Evolutionary conservation across 1,284 basidiomycete genomes (phyloP).

Genomic region (Puccinia horiana): DNA sequence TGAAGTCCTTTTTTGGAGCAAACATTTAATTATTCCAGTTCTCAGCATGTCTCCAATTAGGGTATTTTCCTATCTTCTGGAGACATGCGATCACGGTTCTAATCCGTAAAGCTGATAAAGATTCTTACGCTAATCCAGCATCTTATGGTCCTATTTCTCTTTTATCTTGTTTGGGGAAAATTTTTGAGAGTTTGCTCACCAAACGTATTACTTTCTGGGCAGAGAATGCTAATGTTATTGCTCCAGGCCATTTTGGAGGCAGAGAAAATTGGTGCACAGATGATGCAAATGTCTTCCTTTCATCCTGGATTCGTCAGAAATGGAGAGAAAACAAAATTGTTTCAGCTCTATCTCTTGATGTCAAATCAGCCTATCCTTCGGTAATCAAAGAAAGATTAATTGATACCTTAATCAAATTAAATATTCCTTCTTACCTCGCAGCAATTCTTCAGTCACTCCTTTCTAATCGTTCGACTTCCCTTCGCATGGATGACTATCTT

Average conservation of each 20-base stretch:
- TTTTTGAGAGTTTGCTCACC: slow-evolving; percentile 17
- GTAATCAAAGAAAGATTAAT: slow-evolving; percentile 6
- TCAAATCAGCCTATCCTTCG: slow-evolving; percentile 32
- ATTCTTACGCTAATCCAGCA: background rate
- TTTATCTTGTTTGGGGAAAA: slow-evolving; percentile 23
- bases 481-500: slow-evolving; percentile 6
- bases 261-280: background rate
- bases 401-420: background rate
- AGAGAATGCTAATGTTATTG: background rate
- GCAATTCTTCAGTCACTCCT: background rate
- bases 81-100: slow-evolving; percentile 11
- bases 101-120: slow-evolving; percentile 12
- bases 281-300: slow-evolving; percentile 8
- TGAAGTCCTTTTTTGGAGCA: background rate
- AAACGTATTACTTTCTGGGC: slow-evolving; percentile 29
- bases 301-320: slow-evolving; percentile 20
- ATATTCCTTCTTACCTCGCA: background rate
- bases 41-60: background rate
- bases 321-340: slow-evolving; percentile 31
- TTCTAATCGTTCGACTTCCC: background rate
- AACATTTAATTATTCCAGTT: background rate
- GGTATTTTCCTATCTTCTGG: slow-evolving; percentile 25
- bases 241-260: slow-evolving; percentile 31
- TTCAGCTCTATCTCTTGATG: slow-evolving; percentile 22
- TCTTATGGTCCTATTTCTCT: slow-evolving; percentile 35